These are phyloP conservation scores for Talaromyces sp. DNA, from an alignment of 2,329 filamentous ascomycete genomes.

Conservation along the genomic window DNA sequence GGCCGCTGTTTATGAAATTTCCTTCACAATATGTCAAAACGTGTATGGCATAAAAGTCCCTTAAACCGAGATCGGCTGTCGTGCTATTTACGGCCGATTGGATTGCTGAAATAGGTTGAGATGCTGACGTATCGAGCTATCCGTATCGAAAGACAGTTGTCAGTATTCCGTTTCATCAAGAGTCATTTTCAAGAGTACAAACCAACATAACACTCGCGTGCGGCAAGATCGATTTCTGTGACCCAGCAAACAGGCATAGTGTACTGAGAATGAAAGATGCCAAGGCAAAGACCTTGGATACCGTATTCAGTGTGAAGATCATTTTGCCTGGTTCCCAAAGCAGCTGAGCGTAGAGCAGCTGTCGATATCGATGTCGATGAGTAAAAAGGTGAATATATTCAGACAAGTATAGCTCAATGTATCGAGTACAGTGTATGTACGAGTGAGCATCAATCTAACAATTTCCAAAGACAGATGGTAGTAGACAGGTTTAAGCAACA, in stretches of 20 bases:
- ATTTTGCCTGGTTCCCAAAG: constrained; percentile 3
- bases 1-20: constrained; percentile 38
- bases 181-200: constrained; percentile 20
- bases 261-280: constrained; percentile 58
- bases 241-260: constrained; percentile 60
- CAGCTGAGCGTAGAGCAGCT: not conserved
- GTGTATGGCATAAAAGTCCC: constrained; percentile 61
- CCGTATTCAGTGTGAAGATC: constrained; percentile 27
- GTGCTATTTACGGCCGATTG: constrained; percentile 34
- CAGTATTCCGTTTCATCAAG: constrained; percentile 7
- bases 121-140: constrained; percentile 56
- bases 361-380: not conserved
- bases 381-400: not conserved
- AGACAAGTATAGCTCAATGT: not conserved
- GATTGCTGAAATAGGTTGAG: constrained; percentile 42
- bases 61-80: constrained; percentile 50
- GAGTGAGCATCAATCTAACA: not conserved
- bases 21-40: constrained; percentile 59
- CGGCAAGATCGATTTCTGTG: constrained; percentile 55
- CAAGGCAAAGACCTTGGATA: constrained; percentile 52
- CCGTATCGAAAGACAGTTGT: not conserved
- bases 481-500: not conserved
- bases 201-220: constrained; percentile 57
- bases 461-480: too few species aligned
- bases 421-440: not conserved